Conservation (phyloP, 306 rosid species). For the Quercus alba region DNA sequence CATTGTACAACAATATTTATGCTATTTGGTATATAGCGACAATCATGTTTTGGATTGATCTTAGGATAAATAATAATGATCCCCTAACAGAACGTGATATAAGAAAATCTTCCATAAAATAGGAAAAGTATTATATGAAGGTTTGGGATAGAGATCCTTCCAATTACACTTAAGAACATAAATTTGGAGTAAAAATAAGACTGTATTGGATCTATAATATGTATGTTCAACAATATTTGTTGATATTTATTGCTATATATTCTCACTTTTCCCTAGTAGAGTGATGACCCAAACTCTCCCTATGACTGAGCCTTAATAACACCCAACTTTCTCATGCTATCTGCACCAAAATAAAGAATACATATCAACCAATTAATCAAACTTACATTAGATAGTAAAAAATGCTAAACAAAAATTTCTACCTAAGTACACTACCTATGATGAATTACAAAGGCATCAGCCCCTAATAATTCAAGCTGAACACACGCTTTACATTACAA, state of each 20-base stretch:
- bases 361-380: neutral
- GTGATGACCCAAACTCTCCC: neutral
- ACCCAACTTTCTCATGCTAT: constrained; percentile 9
- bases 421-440: neutral
- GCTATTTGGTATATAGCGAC: neutral
- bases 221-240: neutral
- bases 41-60: constrained; percentile 6
- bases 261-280: constrained; percentile 6
- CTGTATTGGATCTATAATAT: neutral
- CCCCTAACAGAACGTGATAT: neutral
- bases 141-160: neutral
- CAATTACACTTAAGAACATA: neutral
- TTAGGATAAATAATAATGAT: neutral
- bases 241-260: neutral
- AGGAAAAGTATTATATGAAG: neutral
- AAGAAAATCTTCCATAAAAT: neutral
- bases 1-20: neutral
- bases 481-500: neutral
- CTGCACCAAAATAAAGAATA: constrained; percentile 13
- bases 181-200: neutral
- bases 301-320: neutral
- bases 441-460: neutral
- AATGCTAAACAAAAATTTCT: neutral
- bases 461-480: neutral
- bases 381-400: neutral